Evolutionary conservation across 495 filamentous ascomycete species (phyloP).

Genomic region (Pyronema omphalodes): DNA sequence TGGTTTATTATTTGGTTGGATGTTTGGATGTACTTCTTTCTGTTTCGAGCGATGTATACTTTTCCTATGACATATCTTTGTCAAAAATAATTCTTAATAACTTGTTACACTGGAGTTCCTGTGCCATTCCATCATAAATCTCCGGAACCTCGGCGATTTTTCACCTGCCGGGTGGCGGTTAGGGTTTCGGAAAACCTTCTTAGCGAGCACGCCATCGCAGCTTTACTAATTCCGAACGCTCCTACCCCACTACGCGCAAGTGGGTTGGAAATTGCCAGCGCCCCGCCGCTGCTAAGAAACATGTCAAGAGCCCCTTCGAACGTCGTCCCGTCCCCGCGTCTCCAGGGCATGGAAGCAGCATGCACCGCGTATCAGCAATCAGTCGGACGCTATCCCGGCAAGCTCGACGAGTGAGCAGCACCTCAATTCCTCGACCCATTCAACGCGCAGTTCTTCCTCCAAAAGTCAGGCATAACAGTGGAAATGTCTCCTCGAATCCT

Average conservation of each 20-base stretch:
- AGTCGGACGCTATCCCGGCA: not conserved
- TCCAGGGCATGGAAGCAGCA: not conserved
- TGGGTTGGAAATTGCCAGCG: not conserved
- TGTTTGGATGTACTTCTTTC: too few species aligned
- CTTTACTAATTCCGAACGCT: not conserved
- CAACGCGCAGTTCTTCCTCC: not conserved
- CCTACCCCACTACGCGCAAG: not conserved
- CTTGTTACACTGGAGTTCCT: too few species aligned
- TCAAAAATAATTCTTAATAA: too few species aligned
- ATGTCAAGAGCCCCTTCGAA: not conserved
- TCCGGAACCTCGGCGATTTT: too few species aligned
- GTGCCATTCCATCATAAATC: too few species aligned
- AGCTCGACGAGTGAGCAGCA: not conserved
- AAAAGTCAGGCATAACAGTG: conserved; percentile 11
- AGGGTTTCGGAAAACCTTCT: too few species aligned
- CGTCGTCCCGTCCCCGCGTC: not conserved
- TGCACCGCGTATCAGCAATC: not conserved
- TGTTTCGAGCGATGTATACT: too few species aligned
- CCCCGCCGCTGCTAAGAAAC: not conserved
- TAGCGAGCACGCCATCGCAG: not conserved
- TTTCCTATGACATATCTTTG: too few species aligned
- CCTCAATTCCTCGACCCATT: not conserved
- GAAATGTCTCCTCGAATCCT: conserved; percentile 45
- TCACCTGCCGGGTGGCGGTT: too few species aligned
- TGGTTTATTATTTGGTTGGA: too few species aligned